Evolutionary conservation across 2,329 filamentous ascomycete genomes (phyloP), one percentile per base, ranked within the genome.

Genomic region (Botrytis galanthina): DNA sequence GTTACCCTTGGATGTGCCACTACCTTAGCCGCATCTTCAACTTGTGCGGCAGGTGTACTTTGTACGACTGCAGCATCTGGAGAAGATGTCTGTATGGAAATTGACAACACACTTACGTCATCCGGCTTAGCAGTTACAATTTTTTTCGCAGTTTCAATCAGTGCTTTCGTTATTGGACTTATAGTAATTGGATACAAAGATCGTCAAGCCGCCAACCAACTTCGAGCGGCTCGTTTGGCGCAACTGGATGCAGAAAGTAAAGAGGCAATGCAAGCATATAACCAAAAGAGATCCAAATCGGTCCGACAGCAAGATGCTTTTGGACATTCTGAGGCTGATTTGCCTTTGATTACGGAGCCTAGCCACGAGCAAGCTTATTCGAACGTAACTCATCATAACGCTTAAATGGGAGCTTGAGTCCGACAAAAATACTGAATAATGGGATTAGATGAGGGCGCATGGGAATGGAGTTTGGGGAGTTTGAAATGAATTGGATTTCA

Each of bases 91-190:
- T 73, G 72, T 20, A 63, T 73, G 57, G 3, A 54, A 4, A 46
- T 35, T 8, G 51, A 73, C 12, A 35, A 73, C 22, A 29, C 16
- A 10, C 67, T 73, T 20, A 73, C 72, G 18, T 46, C 59, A 35
- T 73, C 67, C 18, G 72, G 72, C 14, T 37, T 70, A 12, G 46
- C 39, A 48, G 66, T 73, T 4, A 73, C 72, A 32, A 64, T 73
- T 10, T 59, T 73, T 29, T 71, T 71, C 61, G 59, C 37, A 20
- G 64, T 69, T 46, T 37, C 29, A 16, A 32, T 73, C 18, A 26
- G 63, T 26, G 29, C 12, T 35, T 73, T 73, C 35, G 12, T 63
- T n/a, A 59, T 73, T 35, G 72, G 59, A 35, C 12, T 73, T 29
- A n/a, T 71, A 22, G n/a, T 73, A 20, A 44, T 73, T 14, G 39